These are phyloP conservation scores for Botryotinia calthae DNA, from an alignment of 2,329 filamentous ascomycete genomes.

Conservation along the genomic window DNA sequence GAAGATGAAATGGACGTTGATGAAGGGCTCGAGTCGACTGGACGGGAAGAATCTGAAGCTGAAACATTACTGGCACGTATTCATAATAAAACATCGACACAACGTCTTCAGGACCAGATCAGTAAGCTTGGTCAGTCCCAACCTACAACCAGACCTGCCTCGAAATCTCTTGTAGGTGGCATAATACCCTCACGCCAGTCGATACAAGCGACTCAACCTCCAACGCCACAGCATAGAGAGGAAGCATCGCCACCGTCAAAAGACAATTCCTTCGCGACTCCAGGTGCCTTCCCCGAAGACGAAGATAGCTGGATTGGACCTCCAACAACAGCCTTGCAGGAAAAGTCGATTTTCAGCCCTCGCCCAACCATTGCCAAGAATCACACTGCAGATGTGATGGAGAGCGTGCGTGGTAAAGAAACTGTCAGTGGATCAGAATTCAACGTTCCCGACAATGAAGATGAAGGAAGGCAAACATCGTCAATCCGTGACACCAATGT, in stretches of 20 bases:
- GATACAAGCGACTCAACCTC: slow-evolving; percentile 26
- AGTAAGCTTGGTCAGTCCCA: slow-evolving; percentile 63
- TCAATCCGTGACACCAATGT: slow-evolving; percentile 35
- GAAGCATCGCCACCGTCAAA: slow-evolving; percentile 24
- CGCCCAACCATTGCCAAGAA: slow-evolving; percentile 58
- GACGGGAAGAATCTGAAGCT: slow-evolving; percentile 43
- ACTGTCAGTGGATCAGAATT: slow-evolving; percentile 50
- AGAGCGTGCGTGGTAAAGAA: slow-evolving; percentile 50
- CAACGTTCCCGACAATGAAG: slow-evolving; percentile 44
- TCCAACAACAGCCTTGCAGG: slow-evolving; percentile 39
- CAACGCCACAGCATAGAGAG: slow-evolving; percentile 24
- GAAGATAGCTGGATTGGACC: slow-evolving; percentile 62
- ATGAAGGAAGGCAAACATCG: slow-evolving; percentile 38
- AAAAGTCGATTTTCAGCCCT: slow-evolving; percentile 43
- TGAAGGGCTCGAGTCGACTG: slow-evolving; percentile 42
- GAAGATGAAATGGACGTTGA: slow-evolving; percentile 55
- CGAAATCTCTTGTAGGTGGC: slow-evolving; percentile 37
- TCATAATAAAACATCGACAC: slow-evolving; percentile 89
- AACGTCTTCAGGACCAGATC: slow-evolving; percentile 89
- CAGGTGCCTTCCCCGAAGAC: slow-evolving; percentile 60
- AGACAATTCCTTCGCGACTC: slow-evolving; percentile 41
- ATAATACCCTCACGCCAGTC: slow-evolving; percentile 26
- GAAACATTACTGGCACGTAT: slow-evolving; percentile 49
- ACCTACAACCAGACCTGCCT: slow-evolving; percentile 33
- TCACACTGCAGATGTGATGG: slow-evolving; percentile 60